A percentile compares a stretch with the other conserved stretches of the same genome.
Evolutionary conservation across 768 basidiomycete species (phyloP).

Genomic region (Gloeophyllum trabeum): DNA sequence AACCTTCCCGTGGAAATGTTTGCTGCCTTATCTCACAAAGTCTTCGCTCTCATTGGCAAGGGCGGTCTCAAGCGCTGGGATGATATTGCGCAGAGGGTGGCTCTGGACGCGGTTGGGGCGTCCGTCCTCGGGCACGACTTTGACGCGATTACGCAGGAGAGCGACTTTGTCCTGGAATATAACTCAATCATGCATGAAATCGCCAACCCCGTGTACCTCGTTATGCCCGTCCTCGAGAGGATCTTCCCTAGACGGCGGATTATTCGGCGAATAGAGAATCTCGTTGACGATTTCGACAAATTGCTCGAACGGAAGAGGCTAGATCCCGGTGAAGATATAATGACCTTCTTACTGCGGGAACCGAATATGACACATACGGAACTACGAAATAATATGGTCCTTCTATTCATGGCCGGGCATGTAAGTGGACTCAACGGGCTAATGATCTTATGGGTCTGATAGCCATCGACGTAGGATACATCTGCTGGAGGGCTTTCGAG

Average conservation of each 20-base stretch:
- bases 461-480: too few relatives aligned
- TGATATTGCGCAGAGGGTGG: slow-evolving; percentile 17
- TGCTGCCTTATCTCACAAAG: slow-evolving; percentile 17
- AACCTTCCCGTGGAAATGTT: slow-evolving; percentile 27
- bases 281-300: slow-evolving; percentile 9
- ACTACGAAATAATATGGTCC: slow-evolving; percentile 23
- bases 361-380: slow-evolving; percentile 21
- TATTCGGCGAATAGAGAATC: slow-evolving; percentile 18
- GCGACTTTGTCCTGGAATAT: slow-evolving; percentile 23
- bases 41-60: slow-evolving; percentile 19
- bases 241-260: slow-evolving; percentile 17
- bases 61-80: slow-evolving; percentile 18
- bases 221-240: slow-evolving; percentile 20
- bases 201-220: slow-evolving; percentile 20
- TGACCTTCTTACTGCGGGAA: slow-evolving; percentile 25
- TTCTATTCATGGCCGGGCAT: slow-evolving; percentile 29
- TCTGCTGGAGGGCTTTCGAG: slow-evolving; percentile 27
- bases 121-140: slow-evolving; percentile 26
- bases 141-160: slow-evolving; percentile 18
- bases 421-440: too few relatives aligned
- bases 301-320: slow-evolving; percentile 18
- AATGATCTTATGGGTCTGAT: too few relatives aligned
- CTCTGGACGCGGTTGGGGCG: slow-evolving; percentile 23
- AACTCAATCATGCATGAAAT: slow-evolving; percentile 24
- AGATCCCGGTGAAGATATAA: slow-evolving; percentile 21